These are phyloP conservation scores for Cenchrus fungigraminus DNA, from an alignment of 176 grass and related monocot species.

Conservation along the genomic window DNA sequence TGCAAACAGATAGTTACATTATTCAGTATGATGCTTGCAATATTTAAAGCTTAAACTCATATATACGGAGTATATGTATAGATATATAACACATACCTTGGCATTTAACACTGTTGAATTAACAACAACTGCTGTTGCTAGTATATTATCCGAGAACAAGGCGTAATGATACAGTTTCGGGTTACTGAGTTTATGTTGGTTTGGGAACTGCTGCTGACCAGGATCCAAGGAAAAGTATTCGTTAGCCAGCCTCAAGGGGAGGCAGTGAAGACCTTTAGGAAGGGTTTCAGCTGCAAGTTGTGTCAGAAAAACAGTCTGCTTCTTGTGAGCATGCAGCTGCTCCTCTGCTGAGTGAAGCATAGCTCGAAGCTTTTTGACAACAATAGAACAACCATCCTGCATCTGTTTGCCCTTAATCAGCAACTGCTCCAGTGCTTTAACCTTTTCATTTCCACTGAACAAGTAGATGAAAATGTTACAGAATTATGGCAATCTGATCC, in stretches of 20 bases:
- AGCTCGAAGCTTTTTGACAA: slow-evolving; percentile 78
- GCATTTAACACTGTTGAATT: slow-evolving; percentile 89
- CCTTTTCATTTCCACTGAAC: slow-evolving; percentile 78
- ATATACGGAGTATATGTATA: neutral
- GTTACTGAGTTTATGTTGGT: slow-evolving; percentile 66
- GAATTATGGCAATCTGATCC: slow-evolving; percentile 7
- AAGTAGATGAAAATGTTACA: slow-evolving; percentile 44
- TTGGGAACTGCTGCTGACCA: slow-evolving; percentile 51
- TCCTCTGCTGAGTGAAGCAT: slow-evolving; percentile 90
- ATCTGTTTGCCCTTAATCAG: slow-evolving; percentile 71
- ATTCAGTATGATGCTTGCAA: slow-evolving; percentile 23
- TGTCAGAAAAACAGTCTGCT: slow-evolving; percentile 80
- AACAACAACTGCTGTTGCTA: slow-evolving; percentile 80
- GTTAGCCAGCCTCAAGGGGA: slow-evolving; percentile 65
- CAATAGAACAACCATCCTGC: slow-evolving; percentile 67
- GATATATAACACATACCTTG: slow-evolving; percentile 62
- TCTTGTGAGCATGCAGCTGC: slow-evolving; percentile 72
- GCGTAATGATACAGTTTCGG: slow-evolving; percentile 80
- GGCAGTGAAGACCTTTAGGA: slow-evolving; percentile 92
- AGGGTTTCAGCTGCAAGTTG: slow-evolving; percentile 92
- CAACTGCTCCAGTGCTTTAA: slow-evolving; percentile 74
- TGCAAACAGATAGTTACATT: slow-evolving; percentile 47
- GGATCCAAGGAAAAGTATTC: slow-evolving; percentile 69
- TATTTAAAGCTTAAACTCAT: slow-evolving; percentile 20
- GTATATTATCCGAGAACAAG: slow-evolving; percentile 87